Conservation (phyloP, 352 stramenopile species). For the Phytophthora megakarya region DNA sequence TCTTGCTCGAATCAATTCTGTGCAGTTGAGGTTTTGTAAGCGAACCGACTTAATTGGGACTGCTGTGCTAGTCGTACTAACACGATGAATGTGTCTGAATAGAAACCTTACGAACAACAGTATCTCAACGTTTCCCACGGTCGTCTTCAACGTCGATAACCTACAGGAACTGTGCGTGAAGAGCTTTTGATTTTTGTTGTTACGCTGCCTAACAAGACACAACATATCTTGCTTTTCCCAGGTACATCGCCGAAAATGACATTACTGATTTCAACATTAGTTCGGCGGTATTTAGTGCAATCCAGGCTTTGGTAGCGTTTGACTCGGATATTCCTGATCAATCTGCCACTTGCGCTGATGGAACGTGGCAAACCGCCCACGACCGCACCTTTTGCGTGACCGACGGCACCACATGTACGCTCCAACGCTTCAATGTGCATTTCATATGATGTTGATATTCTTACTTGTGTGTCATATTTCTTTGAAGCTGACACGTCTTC, state of each 20-base stretch:
- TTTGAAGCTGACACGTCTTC: constrained; percentile 4
- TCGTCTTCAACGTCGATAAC: constrained; percentile 42
- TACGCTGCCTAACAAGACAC: background rate
- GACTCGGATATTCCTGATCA: constrained; percentile 26
- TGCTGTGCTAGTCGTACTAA: background rate
- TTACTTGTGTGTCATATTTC: background rate
- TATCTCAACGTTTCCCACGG: constrained; percentile 34
- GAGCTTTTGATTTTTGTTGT: background rate
- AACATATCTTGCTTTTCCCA: constrained; percentile 2
- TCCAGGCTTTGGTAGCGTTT: constrained; percentile 29
- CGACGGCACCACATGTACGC: constrained; percentile 21
- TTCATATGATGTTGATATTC: background rate
- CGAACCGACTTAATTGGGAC: background rate
- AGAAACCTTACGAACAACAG: constrained; percentile 46
- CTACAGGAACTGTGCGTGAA: constrained; percentile 34
- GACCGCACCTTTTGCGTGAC: constrained; percentile 35
- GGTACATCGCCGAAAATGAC: constrained; percentile 31
- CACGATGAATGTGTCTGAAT: background rate
- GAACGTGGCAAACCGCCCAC: constrained; percentile 36
- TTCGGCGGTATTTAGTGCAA: constrained; percentile 32
- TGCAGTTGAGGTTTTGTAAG: constrained; percentile 40
- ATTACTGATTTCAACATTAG: constrained; percentile 46
- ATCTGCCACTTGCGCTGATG: constrained; percentile 27
- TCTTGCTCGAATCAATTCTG: constrained; percentile 38
- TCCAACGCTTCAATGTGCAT: background rate